Evolutionary conservation across 768 basidiomycete species (phyloP), one percentile per base, ranked within the genome.

Genomic region (Xerocomellus amylosporus): DNA sequence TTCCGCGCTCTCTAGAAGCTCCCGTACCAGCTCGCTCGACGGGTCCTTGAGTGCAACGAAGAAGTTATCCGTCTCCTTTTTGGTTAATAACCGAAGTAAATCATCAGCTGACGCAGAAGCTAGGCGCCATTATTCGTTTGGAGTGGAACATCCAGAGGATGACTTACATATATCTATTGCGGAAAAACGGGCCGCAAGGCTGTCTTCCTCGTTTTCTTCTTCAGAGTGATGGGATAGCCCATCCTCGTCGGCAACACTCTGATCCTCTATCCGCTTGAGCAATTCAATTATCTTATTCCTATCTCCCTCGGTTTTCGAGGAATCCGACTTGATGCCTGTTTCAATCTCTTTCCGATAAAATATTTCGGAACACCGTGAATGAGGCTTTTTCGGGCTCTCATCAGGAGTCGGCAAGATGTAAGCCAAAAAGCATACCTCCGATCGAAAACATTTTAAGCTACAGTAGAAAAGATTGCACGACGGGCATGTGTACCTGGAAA

Each of bases 391-490:
- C 12, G 13, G 48, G n/a, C 10, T 9, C 10, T 37, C 47, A 26
- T 59, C 43, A 49, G 50, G 36, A 4, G 4, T 10, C 49, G 20
- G 12, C 2, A 17, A 38, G n/a, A 47, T 8, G 34, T 17, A 47
- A 46, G 40, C 38, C 8, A 7, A 19, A 51, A 52, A 28, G 67
- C 79, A 56, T 69, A 87, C 88, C 71, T 82, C 75, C 28, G 87
- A 86, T 41, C 86, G 83, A 73, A 90, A 94, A 71, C 92, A 94
- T 12, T 75, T 73, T 30, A 93, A 68, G 26, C 88, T 88, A 72
- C 92, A 94, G 62, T 93, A 93, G 0, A 80, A 79, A 26, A 87
- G 73, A 63, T 93, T 93, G 73, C 92, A 94, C 31, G 77, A 77
- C 22, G 92, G 87, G 59, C 92, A 94, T 1, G 84, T 86, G 70